These are phyloP conservation scores for Acaromyces ingoldii DNA, from an alignment of 1,284 basidiomycete species.

Conservation along the genomic window DNA sequence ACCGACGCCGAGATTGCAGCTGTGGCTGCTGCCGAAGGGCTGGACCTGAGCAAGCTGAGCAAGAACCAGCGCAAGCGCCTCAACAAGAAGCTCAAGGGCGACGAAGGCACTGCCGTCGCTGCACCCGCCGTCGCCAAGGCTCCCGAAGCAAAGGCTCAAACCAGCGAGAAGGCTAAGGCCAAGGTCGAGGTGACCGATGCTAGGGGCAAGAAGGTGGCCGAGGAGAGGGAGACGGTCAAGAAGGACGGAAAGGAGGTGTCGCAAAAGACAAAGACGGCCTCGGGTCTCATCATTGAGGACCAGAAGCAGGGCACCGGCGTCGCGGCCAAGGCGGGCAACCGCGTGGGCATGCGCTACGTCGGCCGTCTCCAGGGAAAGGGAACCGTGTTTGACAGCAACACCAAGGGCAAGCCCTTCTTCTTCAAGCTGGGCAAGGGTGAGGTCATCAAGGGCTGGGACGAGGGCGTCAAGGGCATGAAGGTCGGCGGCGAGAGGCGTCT, in stretches of 20 bases:
- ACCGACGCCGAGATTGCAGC: slow-evolving; percentile 23
- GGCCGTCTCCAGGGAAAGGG: slow-evolving; percentile 82
- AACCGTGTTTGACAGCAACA: slow-evolving; percentile 83
- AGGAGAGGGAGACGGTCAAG: slow-evolving; percentile 53
- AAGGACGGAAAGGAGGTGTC: slow-evolving; percentile 44
- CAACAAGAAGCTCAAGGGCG: slow-evolving; percentile 67
- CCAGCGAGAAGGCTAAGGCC: slow-evolving; percentile 52
- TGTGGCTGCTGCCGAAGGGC: slow-evolving; percentile 41
- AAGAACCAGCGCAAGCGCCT: slow-evolving; percentile 52
- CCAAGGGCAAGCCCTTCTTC: slow-evolving; percentile 77
- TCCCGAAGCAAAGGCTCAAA: slow-evolving; percentile 34
- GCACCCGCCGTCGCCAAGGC: slow-evolving; percentile 25
- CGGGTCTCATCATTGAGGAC: slow-evolving; percentile 75
- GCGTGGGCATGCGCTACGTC: slow-evolving; percentile 79
- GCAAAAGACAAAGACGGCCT: slow-evolving; percentile 59
- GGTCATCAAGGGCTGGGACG: slow-evolving; percentile 86
- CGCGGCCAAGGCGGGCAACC: slow-evolving; percentile 77
- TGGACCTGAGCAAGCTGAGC: slow-evolving; percentile 39
- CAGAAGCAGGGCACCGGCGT: slow-evolving; percentile 73
- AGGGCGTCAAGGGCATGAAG: slow-evolving; percentile 85
- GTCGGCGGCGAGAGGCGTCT: slow-evolving; percentile 82
- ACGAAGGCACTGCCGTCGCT: slow-evolving; percentile 53
- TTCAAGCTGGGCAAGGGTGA: slow-evolving; percentile 83
- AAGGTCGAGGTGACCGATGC: slow-evolving; percentile 45
- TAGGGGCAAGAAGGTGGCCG: slow-evolving; percentile 44